Base-by-base conservation (phyloP, 2,329 filamentous ascomycete species). In the Daldinia sp. region DNA sequence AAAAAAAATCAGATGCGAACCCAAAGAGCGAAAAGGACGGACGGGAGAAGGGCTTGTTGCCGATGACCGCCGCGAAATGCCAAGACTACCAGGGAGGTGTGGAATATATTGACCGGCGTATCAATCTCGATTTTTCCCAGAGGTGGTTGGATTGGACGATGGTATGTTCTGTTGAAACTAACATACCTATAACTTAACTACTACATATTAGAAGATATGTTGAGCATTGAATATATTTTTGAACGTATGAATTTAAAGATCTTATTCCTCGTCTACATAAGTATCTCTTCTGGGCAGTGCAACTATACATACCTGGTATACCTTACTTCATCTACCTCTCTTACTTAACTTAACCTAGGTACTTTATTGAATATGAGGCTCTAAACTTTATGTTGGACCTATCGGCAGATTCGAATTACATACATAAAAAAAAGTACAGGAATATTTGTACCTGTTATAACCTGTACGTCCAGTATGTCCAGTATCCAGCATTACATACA, bases 91-190 rank as follows among this genome's bases (percentile, higher is more conserved):
- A 65, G 59, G 64, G 62, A 68, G 67, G 67, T 68, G 67, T 64
- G 69, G 67, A 70, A 72, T 70, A 72, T 70, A 72, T 72, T 72
- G 58, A 44, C 46, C 53, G 65, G 67, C 57, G 59, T 62, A 66
- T 63, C 59, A 72, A 70, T 72, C 69, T 70, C 69, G 64, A 72
- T 68, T 69, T 69, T 37, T 53, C 51, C 51, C 53, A 51, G 30
- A 42, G 54, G 58, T 30, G 51, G 23, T 65, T 65, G 60, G 67
- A 62, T 71, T 69, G 66, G 46, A 51, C 15, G 28, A 51, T 51
- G 26, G 6, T 42, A 18, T 42, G n/a, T 51, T 12, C 15, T 51
- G 15, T 30, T 51, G 26, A 51, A 51, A 51, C 46, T 35, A 51
- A 33, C 7, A 10, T 50, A 33, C 46, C 6, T 20, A 46, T 10